Conservation (phyloP, 2,329 filamentous ascomycete genomes). For the Curvularia lunata region DNA sequence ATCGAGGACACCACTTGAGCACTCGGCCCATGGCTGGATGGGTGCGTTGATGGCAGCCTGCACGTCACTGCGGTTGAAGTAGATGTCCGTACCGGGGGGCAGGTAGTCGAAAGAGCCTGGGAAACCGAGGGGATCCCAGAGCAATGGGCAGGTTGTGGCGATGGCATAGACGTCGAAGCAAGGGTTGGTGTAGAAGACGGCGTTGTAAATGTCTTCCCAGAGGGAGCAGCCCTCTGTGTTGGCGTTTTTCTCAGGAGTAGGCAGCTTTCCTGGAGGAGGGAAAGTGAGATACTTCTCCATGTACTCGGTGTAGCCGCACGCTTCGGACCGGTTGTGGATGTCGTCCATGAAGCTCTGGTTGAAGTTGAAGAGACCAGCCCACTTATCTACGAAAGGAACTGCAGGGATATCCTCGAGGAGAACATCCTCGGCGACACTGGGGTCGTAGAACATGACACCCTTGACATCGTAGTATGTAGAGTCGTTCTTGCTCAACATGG, state of each 20-base stretch:
- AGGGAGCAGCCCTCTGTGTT: constrained; percentile 63
- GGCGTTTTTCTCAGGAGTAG: constrained; percentile 55
- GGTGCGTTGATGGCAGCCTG: constrained; percentile 72
- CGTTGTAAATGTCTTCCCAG: constrained; percentile 62
- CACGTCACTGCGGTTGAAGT: constrained; percentile 75
- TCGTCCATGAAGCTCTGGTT: constrained; percentile 64
- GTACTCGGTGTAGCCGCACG: constrained; percentile 69
- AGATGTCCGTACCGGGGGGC: constrained; percentile 66
- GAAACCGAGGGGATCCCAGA: constrained; percentile 73
- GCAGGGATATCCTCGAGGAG: constrained; percentile 61
- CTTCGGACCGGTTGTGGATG: constrained; percentile 59
- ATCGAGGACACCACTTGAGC: constrained; percentile 56
- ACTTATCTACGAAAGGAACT: constrained; percentile 67
- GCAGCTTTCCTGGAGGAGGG: constrained; percentile 69
- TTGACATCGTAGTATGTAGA: constrained; percentile 70
- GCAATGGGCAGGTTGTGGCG: constrained; percentile 71
- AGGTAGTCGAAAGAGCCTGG: constrained; percentile 69
- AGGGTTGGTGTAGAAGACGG: constrained; percentile 67
- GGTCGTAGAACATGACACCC: constrained; percentile 76
- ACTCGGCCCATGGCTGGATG: constrained; percentile 62
- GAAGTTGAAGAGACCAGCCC: constrained; percentile 65
- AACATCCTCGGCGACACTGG: constrained; percentile 62
- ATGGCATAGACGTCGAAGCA: constrained; percentile 83
- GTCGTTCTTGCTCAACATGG: constrained; percentile 73
- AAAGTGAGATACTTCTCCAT: constrained; percentile 68